These are phyloP conservation scores for Macrophomina phaseolina DNA, from an alignment of 2,329 filamentous ascomycete species.

Conservation along the genomic window DNA sequence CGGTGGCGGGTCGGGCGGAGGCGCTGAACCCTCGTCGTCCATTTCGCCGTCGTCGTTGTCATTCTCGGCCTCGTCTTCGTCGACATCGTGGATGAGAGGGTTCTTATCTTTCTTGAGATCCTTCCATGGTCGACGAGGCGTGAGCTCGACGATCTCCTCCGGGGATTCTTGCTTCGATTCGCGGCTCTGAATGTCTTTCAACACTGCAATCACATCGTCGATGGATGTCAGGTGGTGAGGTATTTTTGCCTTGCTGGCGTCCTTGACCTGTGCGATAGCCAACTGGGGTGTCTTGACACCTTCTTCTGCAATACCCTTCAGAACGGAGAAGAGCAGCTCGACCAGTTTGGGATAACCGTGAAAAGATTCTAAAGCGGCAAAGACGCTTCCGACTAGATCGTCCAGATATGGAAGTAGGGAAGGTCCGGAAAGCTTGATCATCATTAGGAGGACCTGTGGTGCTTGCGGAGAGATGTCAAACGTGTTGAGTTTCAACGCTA, in stretches of 20 bases:
- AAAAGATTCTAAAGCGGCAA: slow-evolving; percentile 90
- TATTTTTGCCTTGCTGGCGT: slow-evolving; percentile 6
- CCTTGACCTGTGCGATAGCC: slow-evolving; percentile 46
- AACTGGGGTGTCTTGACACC: slow-evolving; percentile 66
- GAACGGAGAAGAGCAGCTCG: slow-evolving; percentile 80
- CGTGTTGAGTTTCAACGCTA: slow-evolving; percentile 86
- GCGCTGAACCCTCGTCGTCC: slow-evolving; percentile 39
- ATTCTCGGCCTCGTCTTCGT: slow-evolving; percentile 38
- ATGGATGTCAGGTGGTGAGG: slow-evolving; percentile 29
- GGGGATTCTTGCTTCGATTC: slow-evolving; percentile 35
- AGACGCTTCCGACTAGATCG: slow-evolving; percentile 88
- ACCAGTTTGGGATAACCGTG: slow-evolving; percentile 90
- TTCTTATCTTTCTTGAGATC: slow-evolving; percentile 34
- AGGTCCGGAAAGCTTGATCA: slow-evolving; percentile 86
- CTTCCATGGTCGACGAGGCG: slow-evolving; percentile 44
- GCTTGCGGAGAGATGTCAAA: slow-evolving; percentile 92
- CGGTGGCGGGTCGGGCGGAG: slow-evolving; percentile 59
- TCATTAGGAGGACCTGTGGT: slow-evolving; percentile 90
- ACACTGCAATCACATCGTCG: slow-evolving; percentile 35
- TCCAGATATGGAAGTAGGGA: slow-evolving; percentile 85
- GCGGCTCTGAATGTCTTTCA: slow-evolving; percentile 44
- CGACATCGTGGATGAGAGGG: slow-evolving; percentile 40
- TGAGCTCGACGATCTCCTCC: slow-evolving; percentile 31
- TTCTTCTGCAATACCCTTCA: slow-evolving; percentile 83
- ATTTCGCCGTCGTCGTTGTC: slow-evolving; percentile 27